phyloP scores from a whole-genome alignment of 2,329 filamentous ascomycete genomes.

The Stemphylium beticola region DNA sequence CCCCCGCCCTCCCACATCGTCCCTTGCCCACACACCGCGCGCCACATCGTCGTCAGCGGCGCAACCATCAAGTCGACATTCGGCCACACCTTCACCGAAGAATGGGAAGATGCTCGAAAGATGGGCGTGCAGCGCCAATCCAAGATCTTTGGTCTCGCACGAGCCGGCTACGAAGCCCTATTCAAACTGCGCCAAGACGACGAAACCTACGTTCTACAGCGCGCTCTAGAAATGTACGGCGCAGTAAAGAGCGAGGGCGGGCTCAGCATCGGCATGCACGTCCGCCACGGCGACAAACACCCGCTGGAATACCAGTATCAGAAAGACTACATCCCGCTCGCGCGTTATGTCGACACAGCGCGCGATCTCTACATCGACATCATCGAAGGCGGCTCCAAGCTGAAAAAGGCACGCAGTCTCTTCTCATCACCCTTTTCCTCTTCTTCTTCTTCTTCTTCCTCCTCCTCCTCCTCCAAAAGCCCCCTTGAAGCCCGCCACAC shows the following conservation, averaged over 20 bases:
- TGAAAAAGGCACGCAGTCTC: conserved; percentile 1
- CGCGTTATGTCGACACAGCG: conserved; percentile 69
- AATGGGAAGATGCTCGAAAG: conserved; percentile 59
- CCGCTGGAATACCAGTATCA: conserved; percentile 79
- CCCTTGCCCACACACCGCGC: conserved; percentile 77
- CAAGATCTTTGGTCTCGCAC: conserved; percentile 71
- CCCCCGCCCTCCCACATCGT: conserved; percentile 78
- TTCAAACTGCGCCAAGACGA: conserved; percentile 74
- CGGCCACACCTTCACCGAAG: conserved; percentile 62
- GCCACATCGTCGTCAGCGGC: conserved; percentile 75
- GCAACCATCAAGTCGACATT: conserved; percentile 71
- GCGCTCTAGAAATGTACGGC: conserved; percentile 63
- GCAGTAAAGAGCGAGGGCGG: conserved; percentile 55
- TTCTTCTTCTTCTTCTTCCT: conserved; percentile 2
- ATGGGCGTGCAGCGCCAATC: conserved; percentile 61
- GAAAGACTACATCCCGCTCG: conserved; percentile 77
- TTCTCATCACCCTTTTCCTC: conserved; percentile 17
- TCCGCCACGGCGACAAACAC: conserved; percentile 80
- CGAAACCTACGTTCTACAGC: conserved; percentile 66
- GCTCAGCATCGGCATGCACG: conserved; percentile 73
- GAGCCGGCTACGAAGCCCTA: conserved; percentile 73
- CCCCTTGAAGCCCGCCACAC: conserved; percentile 34
- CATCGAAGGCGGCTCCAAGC: conserved; percentile 28
- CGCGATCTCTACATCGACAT: conserved; percentile 60
- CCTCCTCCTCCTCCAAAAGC: conserved; percentile 10